phyloP scores from a whole-genome alignment of 371 early-diverging fungal genomes.

The Apophysomyces sp. region DNA sequence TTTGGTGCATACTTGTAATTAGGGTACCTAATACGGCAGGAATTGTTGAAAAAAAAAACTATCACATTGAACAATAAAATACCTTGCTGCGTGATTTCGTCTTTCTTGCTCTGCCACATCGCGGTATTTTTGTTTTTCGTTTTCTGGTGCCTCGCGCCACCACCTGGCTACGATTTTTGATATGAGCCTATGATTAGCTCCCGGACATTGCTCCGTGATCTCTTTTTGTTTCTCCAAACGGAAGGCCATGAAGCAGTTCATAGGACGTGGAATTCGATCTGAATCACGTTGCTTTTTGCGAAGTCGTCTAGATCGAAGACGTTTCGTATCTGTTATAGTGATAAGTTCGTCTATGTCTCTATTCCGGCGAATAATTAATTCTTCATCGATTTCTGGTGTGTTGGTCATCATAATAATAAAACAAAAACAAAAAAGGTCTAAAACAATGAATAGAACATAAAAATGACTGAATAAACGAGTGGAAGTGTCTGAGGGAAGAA shows the following conservation, averaged over 20 bases:
- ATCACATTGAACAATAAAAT: background rate
- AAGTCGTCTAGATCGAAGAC: background rate
- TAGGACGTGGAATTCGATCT: background rate
- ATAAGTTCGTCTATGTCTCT: background rate
- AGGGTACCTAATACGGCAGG: constrained; percentile 16
- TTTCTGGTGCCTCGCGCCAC: background rate
- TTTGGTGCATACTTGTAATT: constrained; percentile 16
- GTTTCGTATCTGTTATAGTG: background rate
- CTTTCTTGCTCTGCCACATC: background rate
- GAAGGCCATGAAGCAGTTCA: background rate
- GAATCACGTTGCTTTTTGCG: background rate
- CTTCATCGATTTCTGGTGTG: background rate
- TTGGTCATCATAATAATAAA: background rate
- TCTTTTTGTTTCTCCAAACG: background rate
- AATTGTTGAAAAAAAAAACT: background rate
- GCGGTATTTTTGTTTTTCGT: constrained; percentile 6
- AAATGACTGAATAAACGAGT: no score
- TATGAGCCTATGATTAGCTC: background rate
- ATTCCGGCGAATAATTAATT: background rate
- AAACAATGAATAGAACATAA: background rate
- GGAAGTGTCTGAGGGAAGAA: no score
- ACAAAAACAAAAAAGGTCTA: background rate
- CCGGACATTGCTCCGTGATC: background rate
- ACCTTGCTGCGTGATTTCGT: background rate
- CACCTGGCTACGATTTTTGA: background rate